Conservation (phyloP, 345 rosid genomes). For the Orychophragmus violaceus region DNA sequence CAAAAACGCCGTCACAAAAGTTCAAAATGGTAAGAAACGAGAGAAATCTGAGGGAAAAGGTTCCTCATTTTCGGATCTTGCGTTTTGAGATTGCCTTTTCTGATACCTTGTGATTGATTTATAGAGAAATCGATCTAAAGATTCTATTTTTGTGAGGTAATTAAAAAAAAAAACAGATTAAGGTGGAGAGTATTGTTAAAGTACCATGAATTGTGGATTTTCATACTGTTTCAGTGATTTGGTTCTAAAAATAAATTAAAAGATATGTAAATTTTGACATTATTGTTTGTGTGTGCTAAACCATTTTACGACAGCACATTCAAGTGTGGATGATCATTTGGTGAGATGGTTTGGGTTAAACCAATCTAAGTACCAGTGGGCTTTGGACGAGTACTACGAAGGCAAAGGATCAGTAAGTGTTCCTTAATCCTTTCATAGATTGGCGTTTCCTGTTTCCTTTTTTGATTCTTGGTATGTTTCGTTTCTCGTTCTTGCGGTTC, state of each 20-base stretch:
- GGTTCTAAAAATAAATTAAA: background rate
- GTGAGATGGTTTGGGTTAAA: slow-evolving; percentile 98
- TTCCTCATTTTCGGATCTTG: slow-evolving; percentile 16
- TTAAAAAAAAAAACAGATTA: background rate
- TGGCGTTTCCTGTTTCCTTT: background rate
- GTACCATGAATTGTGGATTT: background rate
- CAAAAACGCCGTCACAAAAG: slow-evolving; percentile 60
- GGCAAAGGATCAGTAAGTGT: slow-evolving; percentile 70
- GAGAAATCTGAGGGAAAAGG: background rate
- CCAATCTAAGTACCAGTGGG: slow-evolving; percentile 99
- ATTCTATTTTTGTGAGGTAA: background rate
- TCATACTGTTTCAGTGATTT: background rate
- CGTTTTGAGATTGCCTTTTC: background rate
- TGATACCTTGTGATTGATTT: background rate
- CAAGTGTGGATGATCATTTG: slow-evolving; percentile 92
- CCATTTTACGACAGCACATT: slow-evolving; percentile 54
- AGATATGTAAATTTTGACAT: background rate
- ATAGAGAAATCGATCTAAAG: background rate
- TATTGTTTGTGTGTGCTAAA: background rate
- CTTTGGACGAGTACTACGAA: slow-evolving; percentile 85
- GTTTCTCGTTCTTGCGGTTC: background rate
- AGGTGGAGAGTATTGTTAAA: background rate
- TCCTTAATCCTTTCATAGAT: background rate
- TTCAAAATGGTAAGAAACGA: slow-evolving; percentile 59
- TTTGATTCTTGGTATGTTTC: background rate